Evolutionary conservation across 2,329 filamentous ascomycete species (phyloP).

Genomic region (Penicillium capsulatum): DNA sequence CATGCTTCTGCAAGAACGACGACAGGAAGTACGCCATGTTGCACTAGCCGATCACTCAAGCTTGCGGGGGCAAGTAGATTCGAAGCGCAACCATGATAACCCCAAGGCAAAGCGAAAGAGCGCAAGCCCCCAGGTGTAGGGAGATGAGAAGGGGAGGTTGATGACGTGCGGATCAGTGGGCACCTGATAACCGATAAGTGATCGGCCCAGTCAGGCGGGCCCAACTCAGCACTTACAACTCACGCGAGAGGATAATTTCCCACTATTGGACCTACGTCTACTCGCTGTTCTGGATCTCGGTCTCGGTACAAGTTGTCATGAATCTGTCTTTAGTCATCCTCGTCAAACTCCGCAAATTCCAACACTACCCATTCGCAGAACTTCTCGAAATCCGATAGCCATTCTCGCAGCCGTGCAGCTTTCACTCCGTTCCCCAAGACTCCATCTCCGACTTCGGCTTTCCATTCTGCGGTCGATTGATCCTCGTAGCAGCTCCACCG

Average conservation of each 20-base stretch:
- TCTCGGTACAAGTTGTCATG: too few relatives aligned
- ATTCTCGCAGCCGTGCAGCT: constrained; percentile 69
- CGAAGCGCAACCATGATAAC: constrained; percentile 18
- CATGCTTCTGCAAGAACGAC: constrained; percentile 76
- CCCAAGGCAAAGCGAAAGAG: constrained; percentile 1
- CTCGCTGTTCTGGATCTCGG: too few relatives aligned
- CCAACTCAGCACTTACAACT: background rate
- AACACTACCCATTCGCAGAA: constrained; percentile 88
- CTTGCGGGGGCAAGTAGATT: constrained; percentile 27
- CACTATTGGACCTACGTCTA: background rate
- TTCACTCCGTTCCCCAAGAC: constrained; percentile 67
- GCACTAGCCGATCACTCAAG: constrained; percentile 31
- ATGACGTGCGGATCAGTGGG: constrained; percentile 31
- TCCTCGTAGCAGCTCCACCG: constrained; percentile 88
- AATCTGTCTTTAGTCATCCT: constrained; percentile 41
- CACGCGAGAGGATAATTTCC: background rate
- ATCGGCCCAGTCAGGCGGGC: constrained; percentile 21
- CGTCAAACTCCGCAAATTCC: constrained; percentile 60
- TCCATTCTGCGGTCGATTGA: constrained; percentile 66
- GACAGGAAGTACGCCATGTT: constrained; percentile 72
- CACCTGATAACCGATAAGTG: constrained; percentile 24
- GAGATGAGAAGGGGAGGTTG: constrained; percentile 12
- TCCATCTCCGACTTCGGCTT: constrained; percentile 67
- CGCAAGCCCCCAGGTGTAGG: constrained; percentile 5
- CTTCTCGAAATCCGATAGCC: constrained; percentile 77